Percentiles rank a stretch among this genome's conserved stretches.
These are phyloP conservation scores for Biscogniauxia sp. DNA, from an alignment of 2,329 filamentous ascomycete genomes.

Conservation along the genomic window DNA sequence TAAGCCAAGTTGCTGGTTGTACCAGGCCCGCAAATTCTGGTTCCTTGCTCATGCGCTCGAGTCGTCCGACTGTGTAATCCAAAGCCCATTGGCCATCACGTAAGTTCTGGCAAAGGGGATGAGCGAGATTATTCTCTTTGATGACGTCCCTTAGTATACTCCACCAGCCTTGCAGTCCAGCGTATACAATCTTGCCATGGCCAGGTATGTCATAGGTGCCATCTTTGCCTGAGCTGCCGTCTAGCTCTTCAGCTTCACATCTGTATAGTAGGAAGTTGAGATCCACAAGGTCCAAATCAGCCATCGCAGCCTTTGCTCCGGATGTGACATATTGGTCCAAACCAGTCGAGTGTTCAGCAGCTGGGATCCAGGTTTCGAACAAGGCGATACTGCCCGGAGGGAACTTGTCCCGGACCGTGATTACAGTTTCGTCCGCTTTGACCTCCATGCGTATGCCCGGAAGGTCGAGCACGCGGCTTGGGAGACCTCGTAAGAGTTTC, in stretches of 20 bases:
- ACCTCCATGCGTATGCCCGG: constrained; percentile 71
- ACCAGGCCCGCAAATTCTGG: constrained; percentile 61
- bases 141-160: constrained; percentile 84
- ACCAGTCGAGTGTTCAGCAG: constrained; percentile 77
- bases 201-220: constrained; percentile 88
- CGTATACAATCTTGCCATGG: constrained; percentile 83
- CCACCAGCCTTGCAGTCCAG: constrained; percentile 98
- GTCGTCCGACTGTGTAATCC: constrained; percentile 78
- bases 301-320: constrained; percentile 76
- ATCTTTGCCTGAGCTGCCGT: constrained; percentile 74
- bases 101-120: constrained; percentile 90
- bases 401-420: constrained; percentile 79
- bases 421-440: constrained; percentile 71
- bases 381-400: constrained; percentile 92
- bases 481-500: constrained; percentile 74
- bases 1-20: constrained; percentile 73
- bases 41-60: constrained; percentile 68
- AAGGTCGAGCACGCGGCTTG: constrained; percentile 73
- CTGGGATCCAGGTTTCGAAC: constrained; percentile 94
- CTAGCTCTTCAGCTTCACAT: constrained; percentile 83
- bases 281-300: constrained; percentile 71
- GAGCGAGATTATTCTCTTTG: constrained; percentile 83
- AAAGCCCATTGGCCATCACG: constrained; percentile 89
- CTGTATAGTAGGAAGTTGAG: constrained; percentile 91
- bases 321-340: constrained; percentile 84